Evolutionary conservation across 2,329 filamentous ascomycete species (phyloP), one percentile per base, ranked within the genome.

Genomic region (Fusarium sp.): DNA sequence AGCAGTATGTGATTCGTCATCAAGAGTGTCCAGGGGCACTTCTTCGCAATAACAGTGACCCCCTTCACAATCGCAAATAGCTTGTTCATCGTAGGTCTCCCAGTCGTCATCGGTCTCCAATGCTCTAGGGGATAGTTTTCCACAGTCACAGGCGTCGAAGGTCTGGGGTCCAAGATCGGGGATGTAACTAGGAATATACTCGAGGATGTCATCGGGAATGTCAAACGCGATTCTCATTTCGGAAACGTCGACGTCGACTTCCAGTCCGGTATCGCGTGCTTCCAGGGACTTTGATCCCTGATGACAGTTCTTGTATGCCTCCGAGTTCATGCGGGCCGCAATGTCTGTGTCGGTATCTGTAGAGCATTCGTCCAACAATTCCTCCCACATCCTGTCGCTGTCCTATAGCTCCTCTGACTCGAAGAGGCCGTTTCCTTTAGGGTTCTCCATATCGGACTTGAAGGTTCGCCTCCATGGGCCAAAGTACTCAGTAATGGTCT

Each of bases 401-500:
- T 26, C 11, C 75, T 76, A 84, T 59, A 84, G 73, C 72, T 84
- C 83, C 50, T 77, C 77, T 11, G 75, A 67, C 28, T 70, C 68
- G 62, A 72, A 65, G 24, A 40, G 42, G 14, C 57, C 43, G 14
- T 31, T 5, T 24, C 52, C 39, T 17, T 28, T 46, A 13, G 65
- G 51, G 39, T 72, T 57, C 52, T 75, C 46, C 33, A 52, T 43
- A 19, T 70, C 75, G 5, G 75, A 59, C 33, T 51, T 46, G 46
- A 82, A 83, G 43, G 72, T 77, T 73, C 79, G 80, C 57, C 80
- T 80, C 57, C 78, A 76, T 0, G 85, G 85, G 5, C 91, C 89
- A 75, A 92, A 92, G 74, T 89, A 94, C 71, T 88, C 85, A 51
- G 79, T 78, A 74, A 97, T 94, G 5, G 89, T 86, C 47, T 88